Base-by-base conservation (phyloP, 1,139 yeast species). In the Debaryomyces fabryi region DNA sequence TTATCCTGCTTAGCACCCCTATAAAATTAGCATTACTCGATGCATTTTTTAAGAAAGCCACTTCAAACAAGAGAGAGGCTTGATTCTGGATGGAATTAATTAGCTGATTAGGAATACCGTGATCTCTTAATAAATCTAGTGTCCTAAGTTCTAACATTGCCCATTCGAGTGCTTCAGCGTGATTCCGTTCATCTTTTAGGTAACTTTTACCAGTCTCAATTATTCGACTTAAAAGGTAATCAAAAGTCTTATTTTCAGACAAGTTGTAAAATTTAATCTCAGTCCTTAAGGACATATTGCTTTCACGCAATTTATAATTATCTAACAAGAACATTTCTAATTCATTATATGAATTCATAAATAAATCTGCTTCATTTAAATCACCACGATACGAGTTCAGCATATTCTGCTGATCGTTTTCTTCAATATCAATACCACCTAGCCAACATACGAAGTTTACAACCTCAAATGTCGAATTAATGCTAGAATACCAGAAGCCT, bases 401-500 rank as follows among this genome's bases (percentile, higher is more conserved):
- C 12, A 16, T 16, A 2, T 15, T 20, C 10, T 40, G 23, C 5
- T 23, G 16, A 16, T 15, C n/a, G 6, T n/a, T 23, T 29, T 29
- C 18, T 20, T 13, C 12, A 10, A 34, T 13, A 15, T 15, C 12
- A 4, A 25, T 50, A 10, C 74, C 77, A 43, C 70, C 57, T 10
- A 78, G 36, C 85, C 86, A 82, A 2, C 65, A 54, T 10, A 79
- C 33, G 49, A 80, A 73, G 12, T 16, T 20, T 10, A 16, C 29
- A 25, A 39, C 12, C 3, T 27, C 42, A 13, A 16, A 9, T 9
- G 18, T 3, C 7, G 34, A 16, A 10, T 7, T 20, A 21, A 27
- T 34, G 18, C 10, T 27, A 16, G 18, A n/a, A n/a, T 35, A 10
- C 18, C 15, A 39, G 18, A 25, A 13, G 4, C 6, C 9, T 4